phyloP scores from a whole-genome alignment of 148 eudicot genomes.

The Spergularia bocconei region DNA sequence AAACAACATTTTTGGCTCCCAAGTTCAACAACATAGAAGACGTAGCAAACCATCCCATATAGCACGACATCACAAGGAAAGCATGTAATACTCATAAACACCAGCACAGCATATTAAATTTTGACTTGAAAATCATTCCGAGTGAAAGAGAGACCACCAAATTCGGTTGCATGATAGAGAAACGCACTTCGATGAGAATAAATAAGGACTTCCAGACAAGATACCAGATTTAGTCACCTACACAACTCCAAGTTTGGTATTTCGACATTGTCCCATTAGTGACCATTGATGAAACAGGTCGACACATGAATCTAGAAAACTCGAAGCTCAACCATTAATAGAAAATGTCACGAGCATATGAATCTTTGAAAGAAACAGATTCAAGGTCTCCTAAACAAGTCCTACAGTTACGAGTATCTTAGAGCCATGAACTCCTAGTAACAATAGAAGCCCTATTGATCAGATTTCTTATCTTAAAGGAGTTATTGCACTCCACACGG shows the following conservation, averaged over 20 bases:
- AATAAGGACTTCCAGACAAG: not conserved
- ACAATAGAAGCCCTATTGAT: too few relatives aligned
- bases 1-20: not conserved
- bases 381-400: not conserved
- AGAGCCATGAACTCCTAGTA: too few relatives aligned
- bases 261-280: not conserved
- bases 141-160: not conserved
- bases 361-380: not conserved
- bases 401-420: too few relatives aligned
- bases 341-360: not conserved
- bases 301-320: not conserved
- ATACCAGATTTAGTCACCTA: not conserved
- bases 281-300: not conserved
- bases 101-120: not conserved
- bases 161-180: not conserved
- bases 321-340: not conserved
- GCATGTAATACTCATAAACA: conserved; percentile 1
- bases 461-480: too few relatives aligned
- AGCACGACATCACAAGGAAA: conserved; percentile 2
- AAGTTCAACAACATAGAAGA: not conserved
- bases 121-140: not conserved
- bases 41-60: not conserved
- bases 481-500: not conserved
- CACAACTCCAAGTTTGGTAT: not conserved
- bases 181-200: not conserved